phyloP scores from a whole-genome alignment of 176 grass and related monocot species.

The Oryza punctata region DNA sequence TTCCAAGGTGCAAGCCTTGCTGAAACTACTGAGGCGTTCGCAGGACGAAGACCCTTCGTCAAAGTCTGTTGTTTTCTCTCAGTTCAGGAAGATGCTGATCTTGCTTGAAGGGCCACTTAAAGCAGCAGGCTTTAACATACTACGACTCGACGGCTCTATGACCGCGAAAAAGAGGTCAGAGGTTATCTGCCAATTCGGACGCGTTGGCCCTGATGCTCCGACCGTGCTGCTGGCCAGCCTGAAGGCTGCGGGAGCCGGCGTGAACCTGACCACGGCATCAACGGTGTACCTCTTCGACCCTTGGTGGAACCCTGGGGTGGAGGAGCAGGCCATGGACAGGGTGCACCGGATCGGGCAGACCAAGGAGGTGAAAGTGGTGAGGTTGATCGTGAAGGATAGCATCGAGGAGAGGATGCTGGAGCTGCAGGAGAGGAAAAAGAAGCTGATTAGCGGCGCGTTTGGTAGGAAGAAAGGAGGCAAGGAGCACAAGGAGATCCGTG shows the following conservation, averaged over 20 bases:
- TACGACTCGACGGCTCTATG: slow-evolving; percentile 83
- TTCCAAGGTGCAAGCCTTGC: slow-evolving; percentile 77
- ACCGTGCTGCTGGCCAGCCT: slow-evolving; percentile 80
- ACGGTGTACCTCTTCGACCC: slow-evolving; percentile 90
- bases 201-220: slow-evolving; percentile 47
- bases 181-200: slow-evolving; percentile 63
- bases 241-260: slow-evolving; percentile 69
- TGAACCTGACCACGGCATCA: slow-evolving; percentile 85
- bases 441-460: slow-evolving; percentile 61
- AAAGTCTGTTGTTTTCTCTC: slow-evolving; percentile 91
- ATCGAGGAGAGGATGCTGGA: slow-evolving; percentile 86
- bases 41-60: slow-evolving; percentile 53
- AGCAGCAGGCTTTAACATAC: slow-evolving; percentile 61
- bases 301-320: slow-evolving; percentile 92
- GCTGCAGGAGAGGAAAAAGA: slow-evolving; percentile 81
- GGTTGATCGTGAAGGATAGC: slow-evolving; percentile 72
- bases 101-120: slow-evolving; percentile 77
- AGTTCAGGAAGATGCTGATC: slow-evolving; percentile 89
- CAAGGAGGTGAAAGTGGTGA: slow-evolving; percentile 71
- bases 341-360: slow-evolving; percentile 91
- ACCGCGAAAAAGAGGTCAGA: slow-evolving; percentile 59
- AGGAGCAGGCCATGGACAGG: slow-evolving; percentile 96
- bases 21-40: slow-evolving; percentile 60
- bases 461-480: slow-evolving; percentile 63
- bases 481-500: slow-evolving; percentile 60